Percentiles rank a stretch among this genome's conserved stretches.
Conservation (phyloP, 495 filamentous ascomycete species). For the Trichocladium uniseriatum region DNA sequence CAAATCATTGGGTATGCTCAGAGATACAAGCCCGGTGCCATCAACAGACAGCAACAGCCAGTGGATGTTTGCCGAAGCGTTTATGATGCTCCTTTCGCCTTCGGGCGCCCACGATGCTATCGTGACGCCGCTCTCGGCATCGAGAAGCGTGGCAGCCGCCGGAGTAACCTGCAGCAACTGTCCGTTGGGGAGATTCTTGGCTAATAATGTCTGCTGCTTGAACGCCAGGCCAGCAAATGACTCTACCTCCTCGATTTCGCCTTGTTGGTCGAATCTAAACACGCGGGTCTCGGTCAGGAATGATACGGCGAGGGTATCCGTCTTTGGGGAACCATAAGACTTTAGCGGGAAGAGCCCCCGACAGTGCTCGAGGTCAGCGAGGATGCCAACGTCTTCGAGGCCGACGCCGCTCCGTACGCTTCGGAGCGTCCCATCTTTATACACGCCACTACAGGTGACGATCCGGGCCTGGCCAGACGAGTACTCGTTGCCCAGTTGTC, state of each 20-base stretch:
- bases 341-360: slow-evolving; percentile 51
- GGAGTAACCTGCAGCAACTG: slow-evolving; percentile 73
- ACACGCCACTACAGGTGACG: slow-evolving; percentile 83
- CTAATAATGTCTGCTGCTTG: slow-evolving; percentile 62
- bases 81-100: slow-evolving; percentile 54
- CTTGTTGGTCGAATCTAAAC: slow-evolving; percentile 64
- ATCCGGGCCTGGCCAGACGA: slow-evolving; percentile 93
- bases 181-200: slow-evolving; percentile 49
- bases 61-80: slow-evolving; percentile 62
- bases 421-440: slow-evolving; percentile 73
- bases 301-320: slow-evolving; percentile 68
- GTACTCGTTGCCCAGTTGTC: slow-evolving; percentile 65
- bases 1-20: slow-evolving; percentile 54
- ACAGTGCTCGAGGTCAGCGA: slow-evolving; percentile 72
- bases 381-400: slow-evolving; percentile 74
- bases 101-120: slow-evolving; percentile 59
- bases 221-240: slow-evolving; percentile 60
- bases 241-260: slow-evolving; percentile 79
- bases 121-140: slow-evolving; percentile 59
- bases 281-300: slow-evolving; percentile 77
- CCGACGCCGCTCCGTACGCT: slow-evolving; percentile 91
- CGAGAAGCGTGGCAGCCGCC: slow-evolving; percentile 50
- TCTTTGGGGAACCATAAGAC: slow-evolving; percentile 37
- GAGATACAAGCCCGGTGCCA: slow-evolving; percentile 55
- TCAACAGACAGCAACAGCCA: slow-evolving; percentile 63